Percentiles rank a stretch among this genome's conserved stretches.
Evolutionary conservation across 768 basidiomycete species (phyloP).

Genomic region (Leccinum rimulosum): DNA sequence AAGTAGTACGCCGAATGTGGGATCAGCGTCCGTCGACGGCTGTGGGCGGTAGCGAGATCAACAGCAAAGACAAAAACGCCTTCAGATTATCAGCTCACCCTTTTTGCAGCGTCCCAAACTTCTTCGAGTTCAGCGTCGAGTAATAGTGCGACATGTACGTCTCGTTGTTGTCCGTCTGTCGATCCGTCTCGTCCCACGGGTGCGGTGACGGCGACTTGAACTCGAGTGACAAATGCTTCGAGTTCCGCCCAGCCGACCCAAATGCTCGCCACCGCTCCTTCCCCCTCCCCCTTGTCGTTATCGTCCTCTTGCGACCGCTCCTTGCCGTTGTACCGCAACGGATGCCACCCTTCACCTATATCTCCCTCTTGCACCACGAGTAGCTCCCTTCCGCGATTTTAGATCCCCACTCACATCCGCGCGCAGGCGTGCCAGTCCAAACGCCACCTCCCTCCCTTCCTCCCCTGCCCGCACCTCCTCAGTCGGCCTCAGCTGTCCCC

Average conservation of each 20-base stretch:
- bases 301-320: constrained; percentile 8
- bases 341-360: constrained; percentile 29
- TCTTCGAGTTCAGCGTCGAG: constrained; percentile 42
- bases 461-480: not conserved
- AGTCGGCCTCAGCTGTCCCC: not conserved
- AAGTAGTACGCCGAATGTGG: constrained; percentile 85
- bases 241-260: constrained; percentile 22
- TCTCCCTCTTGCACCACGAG: constrained; percentile 24
- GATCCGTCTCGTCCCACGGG: constrained; percentile 63
- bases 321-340: constrained; percentile 15
- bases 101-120: constrained; percentile 43
- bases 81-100: constrained; percentile 31
- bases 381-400: constrained; percentile 18
- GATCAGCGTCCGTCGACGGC: constrained; percentile 45
- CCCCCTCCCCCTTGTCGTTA: constrained; percentile 2
- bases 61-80: not conserved
- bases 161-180: constrained; percentile 42
- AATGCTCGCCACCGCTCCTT: constrained; percentile 28
- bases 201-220: constrained; percentile 54
- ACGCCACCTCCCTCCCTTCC: constrained; percentile 2
- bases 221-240: constrained; percentile 49
- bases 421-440: constrained; percentile 30
- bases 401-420: not conserved
- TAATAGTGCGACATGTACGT: constrained; percentile 35
- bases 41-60: constrained; percentile 24